Conservation (phyloP, 805 yeast species). For the Teunomyces stri region DNA sequence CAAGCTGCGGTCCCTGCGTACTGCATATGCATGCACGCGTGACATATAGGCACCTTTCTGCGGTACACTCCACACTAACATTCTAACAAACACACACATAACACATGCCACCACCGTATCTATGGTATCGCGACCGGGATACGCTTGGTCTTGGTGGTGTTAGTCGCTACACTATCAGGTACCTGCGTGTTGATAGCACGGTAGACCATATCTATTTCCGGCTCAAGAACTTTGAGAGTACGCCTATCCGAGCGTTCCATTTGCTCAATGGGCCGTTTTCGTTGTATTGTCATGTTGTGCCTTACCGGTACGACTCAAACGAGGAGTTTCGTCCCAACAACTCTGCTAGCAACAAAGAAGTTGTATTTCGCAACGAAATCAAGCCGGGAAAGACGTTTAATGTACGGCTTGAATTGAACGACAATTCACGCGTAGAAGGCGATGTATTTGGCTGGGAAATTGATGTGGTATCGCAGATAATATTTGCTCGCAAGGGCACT, state of each 20-base stretch:
- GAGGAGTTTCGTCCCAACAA: conserved; percentile 22
- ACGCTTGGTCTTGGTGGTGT: conserved; percentile 39
- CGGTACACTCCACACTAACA: too few species aligned
- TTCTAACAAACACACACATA: too few species aligned
- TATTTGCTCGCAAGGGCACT: conserved; percentile 29
- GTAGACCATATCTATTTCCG: conserved; percentile 28
- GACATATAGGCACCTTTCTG: too few species aligned
- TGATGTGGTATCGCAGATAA: conserved; percentile 42
- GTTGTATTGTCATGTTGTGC: conserved; percentile 44
- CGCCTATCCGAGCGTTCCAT: conserved; percentile 40
- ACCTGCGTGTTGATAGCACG: conserved; percentile 10
- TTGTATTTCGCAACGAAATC: conserved; percentile 40
- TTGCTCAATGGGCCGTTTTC: conserved; percentile 43
- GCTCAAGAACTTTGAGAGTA: conserved; percentile 37
- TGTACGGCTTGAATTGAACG: conserved; percentile 50
- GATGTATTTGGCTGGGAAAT: conserved; percentile 33
- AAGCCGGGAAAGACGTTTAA: conserved; percentile 72
- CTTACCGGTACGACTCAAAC: conserved; percentile 29
- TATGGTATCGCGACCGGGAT: conserved; percentile 26
- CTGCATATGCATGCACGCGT: too few species aligned
- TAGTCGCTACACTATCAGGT: conserved; percentile 30
- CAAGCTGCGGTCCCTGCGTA: too few species aligned
- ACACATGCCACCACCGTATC: conserved; percentile 5
- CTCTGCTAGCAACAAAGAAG: conserved; percentile 24
- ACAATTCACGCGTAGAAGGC: conserved; percentile 30